Evolutionary conservation across 352 stramenopile species (phyloP), one percentile per base, ranked within the genome.

Genomic region (Pythium aquatile): DNA sequence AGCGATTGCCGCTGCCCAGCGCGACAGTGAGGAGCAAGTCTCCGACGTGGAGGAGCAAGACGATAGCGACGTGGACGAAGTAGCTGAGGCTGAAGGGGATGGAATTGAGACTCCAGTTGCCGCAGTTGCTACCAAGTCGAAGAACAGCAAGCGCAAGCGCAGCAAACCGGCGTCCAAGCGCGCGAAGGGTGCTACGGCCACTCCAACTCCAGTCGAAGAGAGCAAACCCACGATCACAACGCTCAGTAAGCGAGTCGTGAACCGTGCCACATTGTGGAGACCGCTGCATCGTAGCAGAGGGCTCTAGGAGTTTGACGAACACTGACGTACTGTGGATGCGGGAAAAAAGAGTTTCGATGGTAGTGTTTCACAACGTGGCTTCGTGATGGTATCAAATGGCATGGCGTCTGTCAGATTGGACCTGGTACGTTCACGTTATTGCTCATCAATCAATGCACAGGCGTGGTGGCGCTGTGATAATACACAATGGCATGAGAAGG

Each of bases 261-360:
- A 51, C n/a, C 44, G 44, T 11, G 44, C 44, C 4, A 13, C 17
- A 20, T 59, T 77, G 20, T 77, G 70, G 70, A 65, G 55, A 17
- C 70, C 70, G 24, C 56, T 77, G 30, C 70, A 77, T 70, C 66
- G 59, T 10, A 52, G 63, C 4, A 40, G 46, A 33, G 37, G 9
- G 0, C 5, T 11, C 16, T 39, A 37, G 30, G 2, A 35, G 32
- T 24, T 24, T 24, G 20, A 24, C 20, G 20, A 24, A 24, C 20
- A 24, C 20, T 24, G 20, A 24, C 20, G 20, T 24, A 24, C 20
- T 24, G 20, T 24, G 1, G 20, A 24, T 24, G 20, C 20, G 20
- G 20, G 20, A 24, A 24, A 24, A 24, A 24, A 24, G 20, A 24
- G 20, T 1, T 24, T 24, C 20, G 20, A 24, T 24, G 20, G 20